A percentile compares a stretch with the other conserved stretches of the same genome.
Conservation (phyloP, 2,329 filamentous ascomycete genomes). For the Pezicula rhizophila region DNA sequence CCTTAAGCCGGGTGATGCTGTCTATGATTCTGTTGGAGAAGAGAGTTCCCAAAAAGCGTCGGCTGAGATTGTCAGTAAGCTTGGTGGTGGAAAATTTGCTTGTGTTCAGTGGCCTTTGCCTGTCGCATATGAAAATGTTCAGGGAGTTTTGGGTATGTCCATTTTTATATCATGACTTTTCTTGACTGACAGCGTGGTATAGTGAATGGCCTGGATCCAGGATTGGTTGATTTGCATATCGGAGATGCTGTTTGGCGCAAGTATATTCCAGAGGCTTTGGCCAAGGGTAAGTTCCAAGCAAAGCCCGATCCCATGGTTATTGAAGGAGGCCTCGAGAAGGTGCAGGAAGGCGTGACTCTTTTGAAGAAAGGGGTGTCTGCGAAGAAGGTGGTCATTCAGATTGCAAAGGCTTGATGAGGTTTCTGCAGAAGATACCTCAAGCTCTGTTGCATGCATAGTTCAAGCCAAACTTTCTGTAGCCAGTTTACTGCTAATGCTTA, state of each 20-base stretch:
- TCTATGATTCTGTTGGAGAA: conserved; percentile 23
- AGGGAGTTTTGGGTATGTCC: conserved; percentile 19
- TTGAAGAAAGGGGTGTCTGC: conserved; percentile 34
- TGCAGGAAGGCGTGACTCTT: conserved; percentile 35
- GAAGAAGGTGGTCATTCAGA: conserved; percentile 35
- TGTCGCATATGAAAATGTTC: conserved; percentile 17
- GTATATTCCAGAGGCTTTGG: conserved; percentile 34
- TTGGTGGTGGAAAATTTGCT: conserved; percentile 20
- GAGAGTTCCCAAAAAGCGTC: conserved; percentile 17
- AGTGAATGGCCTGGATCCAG: conserved; percentile 22
- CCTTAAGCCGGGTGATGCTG: conserved; percentile 7
- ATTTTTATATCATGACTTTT: not conserved
- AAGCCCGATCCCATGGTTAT: conserved; percentile 34
- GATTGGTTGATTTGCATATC: conserved; percentile 23
- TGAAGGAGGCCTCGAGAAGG: conserved; percentile 34
- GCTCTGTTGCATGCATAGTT: no score
- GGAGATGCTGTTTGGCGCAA: conserved; percentile 31
- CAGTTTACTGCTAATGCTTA: no score
- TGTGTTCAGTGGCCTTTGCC: conserved; percentile 9
- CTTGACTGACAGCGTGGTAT: conserved; percentile 6
- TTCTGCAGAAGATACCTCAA: no score
- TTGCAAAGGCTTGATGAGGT: conserved; percentile 2
- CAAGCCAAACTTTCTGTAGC: no score
- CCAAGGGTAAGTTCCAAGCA: conserved; percentile 28
- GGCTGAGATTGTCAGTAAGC: conserved; percentile 22